Conservation (phyloP, 805 yeast species). For the Saturnispora sanitii region DNA sequence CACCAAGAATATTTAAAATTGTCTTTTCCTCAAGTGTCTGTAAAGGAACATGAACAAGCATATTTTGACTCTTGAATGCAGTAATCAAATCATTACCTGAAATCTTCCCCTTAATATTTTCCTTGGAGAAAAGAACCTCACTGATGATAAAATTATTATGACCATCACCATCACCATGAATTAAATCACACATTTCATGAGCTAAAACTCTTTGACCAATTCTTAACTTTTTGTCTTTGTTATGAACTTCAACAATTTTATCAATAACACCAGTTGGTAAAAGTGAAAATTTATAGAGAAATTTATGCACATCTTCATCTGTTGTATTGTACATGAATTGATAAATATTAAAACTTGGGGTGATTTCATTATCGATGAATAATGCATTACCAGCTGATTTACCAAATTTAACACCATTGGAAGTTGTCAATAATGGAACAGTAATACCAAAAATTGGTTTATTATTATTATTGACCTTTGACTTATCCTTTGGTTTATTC, state of each 20-base stretch:
- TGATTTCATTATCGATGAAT: slow-evolving; percentile 65
- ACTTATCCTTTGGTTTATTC: too few relatives aligned
- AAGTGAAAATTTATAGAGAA: slow-evolving; percentile 70
- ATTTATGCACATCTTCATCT: slow-evolving; percentile 62
- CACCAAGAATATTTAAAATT: slow-evolving; percentile 44
- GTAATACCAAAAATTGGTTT: slow-evolving; percentile 62
- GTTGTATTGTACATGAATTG: slow-evolving; percentile 76
- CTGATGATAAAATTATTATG: slow-evolving; percentile 58
- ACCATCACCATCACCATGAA: slow-evolving; percentile 78
- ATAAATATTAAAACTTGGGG: slow-evolving; percentile 72
- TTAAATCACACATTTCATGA: slow-evolving; percentile 71
- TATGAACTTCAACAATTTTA: slow-evolving; percentile 42
- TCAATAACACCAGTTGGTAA: slow-evolving; percentile 56
- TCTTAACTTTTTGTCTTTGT: slow-evolving; percentile 49
- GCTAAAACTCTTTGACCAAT: slow-evolving; percentile 74
- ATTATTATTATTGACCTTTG: not conserved
- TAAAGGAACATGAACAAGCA: slow-evolving; percentile 32
- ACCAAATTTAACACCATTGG: slow-evolving; percentile 89
- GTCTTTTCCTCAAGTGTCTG: slow-evolving; percentile 26
- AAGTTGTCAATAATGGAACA: slow-evolving; percentile 79
- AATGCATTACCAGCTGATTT: slow-evolving; percentile 96
- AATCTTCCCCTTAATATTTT: slow-evolving; percentile 25
- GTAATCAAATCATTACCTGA: slow-evolving; percentile 39
- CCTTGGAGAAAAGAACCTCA: slow-evolving; percentile 42
- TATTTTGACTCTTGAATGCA: slow-evolving; percentile 51